Conservation (phyloP, 257 asterid species). For the Primulina eburnea region DNA sequence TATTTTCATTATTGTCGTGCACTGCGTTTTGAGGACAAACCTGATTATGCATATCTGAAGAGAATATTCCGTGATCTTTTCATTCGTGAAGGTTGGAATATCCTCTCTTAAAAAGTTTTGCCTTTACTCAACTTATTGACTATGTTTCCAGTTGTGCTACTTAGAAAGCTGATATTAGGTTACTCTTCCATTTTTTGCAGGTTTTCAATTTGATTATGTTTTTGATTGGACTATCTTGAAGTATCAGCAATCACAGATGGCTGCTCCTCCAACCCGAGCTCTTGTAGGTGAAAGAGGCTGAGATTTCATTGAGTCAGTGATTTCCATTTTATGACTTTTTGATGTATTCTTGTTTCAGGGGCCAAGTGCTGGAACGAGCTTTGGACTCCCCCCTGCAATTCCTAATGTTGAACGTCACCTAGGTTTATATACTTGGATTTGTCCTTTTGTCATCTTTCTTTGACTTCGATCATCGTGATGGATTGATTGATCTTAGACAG, state of each 20-base stretch:
- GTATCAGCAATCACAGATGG: slow-evolving; percentile 26
- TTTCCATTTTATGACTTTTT: slow-evolving; percentile 8
- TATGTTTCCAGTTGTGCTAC: neutral
- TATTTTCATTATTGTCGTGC: slow-evolving; percentile 35
- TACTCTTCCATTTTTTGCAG: slow-evolving; percentile 17
- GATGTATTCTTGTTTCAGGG: slow-evolving; percentile 45
- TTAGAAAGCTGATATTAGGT: neutral
- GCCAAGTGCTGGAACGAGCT: slow-evolving; percentile 71
- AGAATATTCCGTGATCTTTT: slow-evolving; percentile 26
- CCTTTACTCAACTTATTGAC: neutral
- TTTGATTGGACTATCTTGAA: slow-evolving; percentile 38
- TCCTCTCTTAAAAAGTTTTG: neutral
- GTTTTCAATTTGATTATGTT: slow-evolving; percentile 33
- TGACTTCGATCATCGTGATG: neutral
- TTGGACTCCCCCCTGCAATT: slow-evolving; percentile 83
- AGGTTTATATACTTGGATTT: neutral
- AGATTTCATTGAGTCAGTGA: slow-evolving; percentile 4
- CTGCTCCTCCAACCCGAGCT: slow-evolving; percentile 40
- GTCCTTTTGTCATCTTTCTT: slow-evolving; percentile 3
- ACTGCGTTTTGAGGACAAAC: slow-evolving; percentile 32
- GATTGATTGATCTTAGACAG: neutral
- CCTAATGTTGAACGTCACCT: slow-evolving; percentile 27
- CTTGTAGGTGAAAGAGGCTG: slow-evolving; percentile 47
- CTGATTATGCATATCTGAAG: slow-evolving; percentile 31
- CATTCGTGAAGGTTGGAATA: slow-evolving; percentile 23